Percentiles rank a stretch among this genome's conserved stretches.
phyloP scores from a whole-genome alignment of 768 basidiomycete genomes.

The Tylopilus felleus region DNA sequence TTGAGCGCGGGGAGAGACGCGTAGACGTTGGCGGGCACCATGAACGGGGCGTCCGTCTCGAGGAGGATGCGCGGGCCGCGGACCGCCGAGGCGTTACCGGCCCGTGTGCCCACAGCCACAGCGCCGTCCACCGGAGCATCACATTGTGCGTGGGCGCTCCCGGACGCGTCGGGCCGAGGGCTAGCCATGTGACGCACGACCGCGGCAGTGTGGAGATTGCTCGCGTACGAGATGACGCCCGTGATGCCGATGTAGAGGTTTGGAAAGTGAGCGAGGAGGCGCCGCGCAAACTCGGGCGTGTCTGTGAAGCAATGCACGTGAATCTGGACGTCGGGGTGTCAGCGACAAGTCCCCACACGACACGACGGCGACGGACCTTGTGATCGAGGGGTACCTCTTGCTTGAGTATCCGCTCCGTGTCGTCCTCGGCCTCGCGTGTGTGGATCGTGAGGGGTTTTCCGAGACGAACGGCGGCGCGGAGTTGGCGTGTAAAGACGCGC shows the following conservation, averaged over 20 bases:
- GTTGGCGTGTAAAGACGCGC: slow-evolving; percentile 62
- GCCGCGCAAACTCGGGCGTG: slow-evolving; percentile 65
- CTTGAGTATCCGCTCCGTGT: slow-evolving; percentile 76
- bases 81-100: background rate
- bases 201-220: slow-evolving; percentile 66
- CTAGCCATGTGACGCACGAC: slow-evolving; percentile 56
- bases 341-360: background rate
- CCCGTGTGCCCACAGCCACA: background rate
- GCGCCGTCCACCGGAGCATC: no score
- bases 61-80: slow-evolving; percentile 52
- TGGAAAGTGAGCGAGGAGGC: slow-evolving; percentile 71
- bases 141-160: no score
- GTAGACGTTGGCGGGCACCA: slow-evolving; percentile 78
- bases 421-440: slow-evolving; percentile 81
- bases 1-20: slow-evolving; percentile 46
- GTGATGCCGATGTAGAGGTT: slow-evolving; percentile 85
- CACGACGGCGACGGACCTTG: slow-evolving; percentile 38
- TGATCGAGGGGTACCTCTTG: slow-evolving; percentile 71
- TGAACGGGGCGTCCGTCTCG: slow-evolving; percentile 87
- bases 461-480: slow-evolving; percentile 61
- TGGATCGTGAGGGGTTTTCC: slow-evolving; percentile 83
- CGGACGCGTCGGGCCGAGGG: background rate
- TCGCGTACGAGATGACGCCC: slow-evolving; percentile 78
- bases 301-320: slow-evolving; percentile 91
- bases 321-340: slow-evolving; percentile 41